phyloP scores from a whole-genome alignment of 805 yeast genomes.

The Candida takata region DNA sequence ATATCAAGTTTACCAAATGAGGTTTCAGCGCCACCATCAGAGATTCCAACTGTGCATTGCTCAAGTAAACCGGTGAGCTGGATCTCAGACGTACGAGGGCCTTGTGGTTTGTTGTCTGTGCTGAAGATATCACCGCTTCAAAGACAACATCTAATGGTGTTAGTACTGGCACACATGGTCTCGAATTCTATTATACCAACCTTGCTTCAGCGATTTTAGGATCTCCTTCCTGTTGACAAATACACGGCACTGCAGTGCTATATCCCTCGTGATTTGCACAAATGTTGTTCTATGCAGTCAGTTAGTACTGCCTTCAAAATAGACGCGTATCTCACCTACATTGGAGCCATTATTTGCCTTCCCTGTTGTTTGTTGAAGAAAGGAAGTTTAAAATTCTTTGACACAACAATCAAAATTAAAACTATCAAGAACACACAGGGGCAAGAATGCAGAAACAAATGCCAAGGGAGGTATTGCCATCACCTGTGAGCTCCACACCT shows the following conservation, averaged over 20 bases:
- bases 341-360: conserved; percentile 9
- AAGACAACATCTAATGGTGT: conserved; percentile 8
- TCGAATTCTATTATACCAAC: no score
- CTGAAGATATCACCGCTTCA: conserved; percentile 18
- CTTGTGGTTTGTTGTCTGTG: conserved; percentile 13
- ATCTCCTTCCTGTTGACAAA: conserved; percentile 15
- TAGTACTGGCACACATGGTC: no score
- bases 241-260: conserved; percentile 12
- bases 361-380: neutral
- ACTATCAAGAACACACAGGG: no score
- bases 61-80: conserved; percentile 12
- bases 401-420: no score
- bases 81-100: conserved; percentile 14
- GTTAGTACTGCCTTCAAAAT: no score
- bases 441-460: neutral
- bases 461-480: conserved; percentile 4
- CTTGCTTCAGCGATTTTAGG: conserved; percentile 7
- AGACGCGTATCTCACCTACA: conserved; percentile 10
- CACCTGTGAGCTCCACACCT: conserved; percentile 12
- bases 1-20: conserved; percentile 8
- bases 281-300: conserved; percentile 15
- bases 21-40: conserved; percentile 12
- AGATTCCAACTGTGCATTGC: conserved; percentile 16
- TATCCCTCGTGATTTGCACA: conserved; percentile 7
- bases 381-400: no score